Base-by-base conservation (phyloP, 1,284 basidiomycete genomes). In the Paramarasmius palmivorus region DNA sequence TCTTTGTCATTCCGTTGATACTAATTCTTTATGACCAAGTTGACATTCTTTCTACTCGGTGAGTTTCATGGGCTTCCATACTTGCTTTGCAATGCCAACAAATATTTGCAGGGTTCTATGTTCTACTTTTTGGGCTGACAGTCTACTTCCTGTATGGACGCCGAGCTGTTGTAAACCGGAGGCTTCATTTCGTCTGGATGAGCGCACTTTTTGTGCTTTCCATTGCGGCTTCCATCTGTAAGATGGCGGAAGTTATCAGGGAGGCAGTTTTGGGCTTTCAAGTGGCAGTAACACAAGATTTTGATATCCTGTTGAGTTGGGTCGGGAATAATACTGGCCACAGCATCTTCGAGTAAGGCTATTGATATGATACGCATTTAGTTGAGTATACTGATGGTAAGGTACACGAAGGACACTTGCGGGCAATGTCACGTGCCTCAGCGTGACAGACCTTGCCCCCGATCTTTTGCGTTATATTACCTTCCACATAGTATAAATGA, bases 41-140 rank as follows among this genome's bases (percentile, higher is more conserved):
- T 32, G 29, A 32, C 12, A 32, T 32, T 32, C 7, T 32, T 32
- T 12, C 29, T 32, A 12, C 29, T 32, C 29, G 29, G 29, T 32
- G 29, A 32, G 29, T 32, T 6, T 12, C 12, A 32, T 32, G 29
- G 12, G n/a, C n/a, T n/a, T n/a, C n/a, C 29, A 12, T 12, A 6
- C 6, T 17, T 15, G 22, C 17, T 17, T n/a, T n/a, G n/a, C n/a
- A 32, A 8, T 46, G 20, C 20, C 17, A 20, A 17, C 23, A n/a
- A n/a, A n/a, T 32, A 19, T 46, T n/a, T 4, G n/a, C n/a, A 50
- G 49, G 49, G 5, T 50, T 50, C 39, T 50, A 50, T 19, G 17
- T 40, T 32, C 15, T 50, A 10, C 49, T 50, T 32, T 50, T 50
- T 22, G 22, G 49, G n/a, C 10, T 50, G 7, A 19, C 26, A 12